Conservation (phyloP, 257 asterid species). For the Nicotiana tabacum region DNA sequence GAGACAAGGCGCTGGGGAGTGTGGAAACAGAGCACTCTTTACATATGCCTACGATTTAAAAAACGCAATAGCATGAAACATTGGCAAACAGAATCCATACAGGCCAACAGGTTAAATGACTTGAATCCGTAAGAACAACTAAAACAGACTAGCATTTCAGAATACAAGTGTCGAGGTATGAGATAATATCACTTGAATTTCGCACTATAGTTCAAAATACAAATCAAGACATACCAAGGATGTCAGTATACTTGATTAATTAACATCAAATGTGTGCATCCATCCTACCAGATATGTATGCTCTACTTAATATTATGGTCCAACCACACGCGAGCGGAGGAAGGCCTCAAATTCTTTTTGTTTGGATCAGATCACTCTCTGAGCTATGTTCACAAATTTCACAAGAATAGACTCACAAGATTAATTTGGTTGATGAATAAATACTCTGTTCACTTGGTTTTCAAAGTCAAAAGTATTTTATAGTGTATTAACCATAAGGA, state of each 20-base stretch:
- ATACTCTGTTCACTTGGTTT: neutral
- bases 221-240: neutral
- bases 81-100: neutral
- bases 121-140: neutral
- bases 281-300: neutral
- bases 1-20: constrained; percentile 83
- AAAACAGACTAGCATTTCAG: neutral
- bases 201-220: neutral
- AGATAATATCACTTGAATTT: neutral
- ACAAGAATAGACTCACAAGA: neutral
- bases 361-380: neutral
- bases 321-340: neutral
- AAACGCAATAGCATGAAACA: neutral
- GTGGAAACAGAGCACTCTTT: constrained; percentile 68
- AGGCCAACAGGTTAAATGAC: neutral
- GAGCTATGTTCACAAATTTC: neutral
- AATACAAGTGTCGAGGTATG: neutral
- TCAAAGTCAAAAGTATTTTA: neutral
- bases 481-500: neutral
- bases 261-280: neutral
- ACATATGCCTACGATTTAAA: constrained; percentile 57
- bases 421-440: neutral
- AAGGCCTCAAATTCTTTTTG: neutral
- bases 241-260: neutral
- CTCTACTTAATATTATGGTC: neutral